phyloP scores from a whole-genome alignment of 75 land plant genomes.

The Selaginella tamariscina region DNA sequence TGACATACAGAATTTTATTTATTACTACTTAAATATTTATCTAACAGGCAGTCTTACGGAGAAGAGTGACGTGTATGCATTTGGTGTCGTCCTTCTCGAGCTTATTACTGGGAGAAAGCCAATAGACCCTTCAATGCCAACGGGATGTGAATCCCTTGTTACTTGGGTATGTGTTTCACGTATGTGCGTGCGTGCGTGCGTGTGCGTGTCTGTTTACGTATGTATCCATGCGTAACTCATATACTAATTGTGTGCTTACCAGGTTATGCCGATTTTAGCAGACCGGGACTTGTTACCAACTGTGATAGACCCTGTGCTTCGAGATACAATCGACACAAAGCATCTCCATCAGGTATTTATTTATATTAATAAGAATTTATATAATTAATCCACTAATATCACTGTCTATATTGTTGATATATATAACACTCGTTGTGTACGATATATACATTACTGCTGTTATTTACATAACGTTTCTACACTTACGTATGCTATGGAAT shows the following conservation, averaged over 20 bases:
- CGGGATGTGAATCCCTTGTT: neutral
- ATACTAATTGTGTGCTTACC: too few relatives aligned
- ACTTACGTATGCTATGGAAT: too few relatives aligned
- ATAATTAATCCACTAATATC: too few relatives aligned
- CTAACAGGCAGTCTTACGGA: neutral
- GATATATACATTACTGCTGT: too few relatives aligned
- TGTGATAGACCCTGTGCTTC: conserved; percentile 2
- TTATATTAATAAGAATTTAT: too few relatives aligned
- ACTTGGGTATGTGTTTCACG: neutral
- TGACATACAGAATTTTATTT: too few relatives aligned
- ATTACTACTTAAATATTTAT: neutral
- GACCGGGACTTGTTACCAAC: conserved; percentile 2
- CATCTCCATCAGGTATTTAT: conserved; percentile 10
- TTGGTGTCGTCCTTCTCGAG: neutral
- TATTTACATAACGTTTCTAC: too few relatives aligned
- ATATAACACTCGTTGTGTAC: too few relatives aligned
- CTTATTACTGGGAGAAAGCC: conserved; percentile 1
- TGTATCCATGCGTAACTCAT: too few relatives aligned
- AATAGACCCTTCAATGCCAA: neutral
- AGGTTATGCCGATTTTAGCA: conserved; percentile 1
- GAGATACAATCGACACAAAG: neutral
- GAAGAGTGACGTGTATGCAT: neutral
- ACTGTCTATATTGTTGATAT: too few relatives aligned
- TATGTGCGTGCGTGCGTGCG: too few relatives aligned
- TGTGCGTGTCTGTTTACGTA: too few relatives aligned